These are phyloP conservation scores for Chenopodium formosanum DNA, from an alignment of 148 eudicot species.

Conservation along the genomic window DNA sequence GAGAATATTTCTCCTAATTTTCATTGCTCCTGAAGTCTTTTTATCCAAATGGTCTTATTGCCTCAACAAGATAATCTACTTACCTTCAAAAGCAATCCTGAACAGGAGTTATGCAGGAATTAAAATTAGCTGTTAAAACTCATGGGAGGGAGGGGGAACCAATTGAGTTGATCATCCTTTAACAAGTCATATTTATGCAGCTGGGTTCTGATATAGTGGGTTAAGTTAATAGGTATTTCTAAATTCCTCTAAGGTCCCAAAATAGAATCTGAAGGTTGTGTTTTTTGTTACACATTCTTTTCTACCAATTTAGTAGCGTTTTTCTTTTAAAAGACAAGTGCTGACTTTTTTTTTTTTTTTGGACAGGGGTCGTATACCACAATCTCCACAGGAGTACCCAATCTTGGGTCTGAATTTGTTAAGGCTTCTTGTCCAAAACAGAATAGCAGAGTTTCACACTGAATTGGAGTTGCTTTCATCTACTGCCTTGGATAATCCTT, in stretches of 20 bases:
- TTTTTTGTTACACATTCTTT: neutral
- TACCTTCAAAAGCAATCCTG: neutral
- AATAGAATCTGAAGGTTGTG: neutral
- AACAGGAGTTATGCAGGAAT: neutral
- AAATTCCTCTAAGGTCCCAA: neutral
- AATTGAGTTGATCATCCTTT: neutral
- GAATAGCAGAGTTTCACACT: conserved; percentile 93
- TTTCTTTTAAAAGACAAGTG: neutral
- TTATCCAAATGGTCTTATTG: neutral
- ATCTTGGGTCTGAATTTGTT: conserved; percentile 84
- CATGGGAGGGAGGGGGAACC: neutral
- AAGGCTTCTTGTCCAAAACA: conserved; percentile 90
- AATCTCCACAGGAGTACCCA: conserved; percentile 72
- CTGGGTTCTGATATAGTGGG: neutral
- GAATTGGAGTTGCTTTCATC: conserved; percentile 86
- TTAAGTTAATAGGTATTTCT: neutral
- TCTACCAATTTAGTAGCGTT: neutral
- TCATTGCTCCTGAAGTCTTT: neutral
- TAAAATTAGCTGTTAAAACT: neutral
- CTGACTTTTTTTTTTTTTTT: conserved; percentile 17
- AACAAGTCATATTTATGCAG: neutral
- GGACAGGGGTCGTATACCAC: conserved; percentile 66
- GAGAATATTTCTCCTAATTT: neutral
- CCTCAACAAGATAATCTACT: neutral
- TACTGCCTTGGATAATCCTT: conserved; percentile 68